Base-by-base conservation (phyloP, 2,329 filamentous ascomycete species). In the Lomentospora prolificans region DNA sequence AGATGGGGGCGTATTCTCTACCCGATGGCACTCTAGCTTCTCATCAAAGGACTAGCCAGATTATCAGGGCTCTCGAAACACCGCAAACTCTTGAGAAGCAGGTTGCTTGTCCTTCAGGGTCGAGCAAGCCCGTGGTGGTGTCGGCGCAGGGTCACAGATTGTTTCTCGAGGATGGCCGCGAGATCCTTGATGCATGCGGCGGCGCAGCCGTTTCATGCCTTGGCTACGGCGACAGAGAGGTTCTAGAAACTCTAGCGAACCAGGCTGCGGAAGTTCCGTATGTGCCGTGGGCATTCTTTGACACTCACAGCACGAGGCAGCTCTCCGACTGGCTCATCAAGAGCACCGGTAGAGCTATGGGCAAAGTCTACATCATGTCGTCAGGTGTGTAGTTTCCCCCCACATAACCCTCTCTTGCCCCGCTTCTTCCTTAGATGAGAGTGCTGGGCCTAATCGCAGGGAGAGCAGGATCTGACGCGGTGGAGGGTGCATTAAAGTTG, bases 171-270 rank as follows among this genome's bases (percentile, higher is more conserved):
- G 60, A 66, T 25, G 84, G 84, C 1, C 75, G 77, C 25, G 17
- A 30, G 2, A 78, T 94, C 44, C 77, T 90, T 12, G 89, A 94
- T 66, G 85, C 82, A 1, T 87, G 84, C 19, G 81, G 85, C 28
- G 89, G 89, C 22, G 85, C 88, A 3, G 86, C 85, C 22, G 87
- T 90, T 3, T 76, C 82, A 7, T 86, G 84, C 64, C 71, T 92
- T 9, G 89, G 88, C 4, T 84, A 89, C 62, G 82, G 80, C 28
- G 77, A 85, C 54, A 64, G 74, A 46, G 73, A 83, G 51, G 80
- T 91, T 10, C 72, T 74, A 9, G 70, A 77, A 2, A 86, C 85
- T 0, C 76, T 89, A 44, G 67, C 72, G 3, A 63, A 73, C 12
- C 86, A 90, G 61, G 72, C 86, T 59, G 72, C 77, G 51, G 65